Evolutionary conservation across 148 eudicot species (phyloP).

Genomic region (Rheum nobile): DNA sequence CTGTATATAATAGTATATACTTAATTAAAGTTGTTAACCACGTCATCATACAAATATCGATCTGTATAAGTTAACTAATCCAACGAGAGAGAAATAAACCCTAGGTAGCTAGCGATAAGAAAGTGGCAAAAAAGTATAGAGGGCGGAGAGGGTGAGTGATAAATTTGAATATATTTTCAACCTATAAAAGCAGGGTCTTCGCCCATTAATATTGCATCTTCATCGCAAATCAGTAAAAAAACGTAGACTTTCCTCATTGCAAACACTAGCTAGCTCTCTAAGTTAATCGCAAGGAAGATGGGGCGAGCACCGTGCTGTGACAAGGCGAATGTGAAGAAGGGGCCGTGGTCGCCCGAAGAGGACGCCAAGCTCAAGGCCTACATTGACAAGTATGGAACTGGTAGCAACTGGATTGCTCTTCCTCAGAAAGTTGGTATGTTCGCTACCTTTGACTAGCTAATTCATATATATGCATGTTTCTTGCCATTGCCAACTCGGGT

Average conservation of each 20-base stretch:
- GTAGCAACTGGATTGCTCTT: conserved; percentile 9
- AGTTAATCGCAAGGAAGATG: not conserved
- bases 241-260: conserved; percentile 2
- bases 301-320: conserved; percentile 12
- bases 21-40: not conserved
- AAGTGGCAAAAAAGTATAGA: not conserved
- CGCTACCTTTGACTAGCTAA: too few species aligned
- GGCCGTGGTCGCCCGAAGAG: conserved; percentile 8
- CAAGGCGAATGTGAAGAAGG: conserved; percentile 10
- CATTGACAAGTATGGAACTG: conserved; percentile 2
- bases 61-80: conserved; percentile 8
- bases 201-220: not conserved
- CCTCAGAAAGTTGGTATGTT: conserved; percentile 12
- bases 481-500: too few species aligned
- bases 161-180: not conserved
- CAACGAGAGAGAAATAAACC: not conserved
- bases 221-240: not conserved
- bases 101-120: not conserved
- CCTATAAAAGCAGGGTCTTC: conserved; percentile 5
- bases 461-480: too few species aligned
- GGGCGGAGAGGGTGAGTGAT: not conserved
- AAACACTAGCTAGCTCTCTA: not conserved
- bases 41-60: conserved; percentile 1
- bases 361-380: conserved; percentile 6
- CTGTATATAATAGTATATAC: not conserved